Evolutionary conservation across 2,329 filamentous ascomycete genomes (phyloP), one percentile per base, ranked within the genome.

Genomic region (Alternaria incomplexa): DNA sequence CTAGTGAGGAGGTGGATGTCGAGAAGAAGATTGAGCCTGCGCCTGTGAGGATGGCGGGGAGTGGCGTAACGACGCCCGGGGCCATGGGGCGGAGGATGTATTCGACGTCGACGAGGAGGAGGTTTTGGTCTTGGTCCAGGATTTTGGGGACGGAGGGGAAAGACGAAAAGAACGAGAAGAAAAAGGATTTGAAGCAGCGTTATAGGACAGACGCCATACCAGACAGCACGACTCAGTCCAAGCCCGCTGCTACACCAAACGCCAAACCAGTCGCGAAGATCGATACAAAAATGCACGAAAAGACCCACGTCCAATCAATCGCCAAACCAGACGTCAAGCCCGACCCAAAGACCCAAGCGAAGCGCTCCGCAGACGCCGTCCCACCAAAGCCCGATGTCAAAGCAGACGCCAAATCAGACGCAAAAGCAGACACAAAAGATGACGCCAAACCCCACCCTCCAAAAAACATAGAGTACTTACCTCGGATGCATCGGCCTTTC

Each of bases 71-170:
- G 1, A 51, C 12, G 5, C 2, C 5, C 6, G 17, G 17, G 11
- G 8, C 12, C 4, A 20, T 36, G 28, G 28, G 48, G 1, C 50
- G 50, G 1, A 61, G 63, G n/a, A 45, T 53, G 15, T 73, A 72
- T 52, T 72, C 71, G 1, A 72, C 71, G 3, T 65, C 57, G 22
- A 47, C 12, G 17, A 32, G 20, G 3, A 4, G 40, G 22, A 9
- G 8, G 0, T 40, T 40, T 11, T 40, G 36, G 36, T 40, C 36
- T 17, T 40, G 36, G 36, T 40, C 36, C 0, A 40, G 2, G n/a
- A 40, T 40, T 3, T 0, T 40, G 0, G 36, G 36, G 36, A 40
- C 36, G 15, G 36, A 40, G 1, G 36, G 9, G 3, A 40, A 40
- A 6, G 36, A 40, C 9, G 36, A 40, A 2, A 40, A 40, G 36